phyloP scores from a whole-genome alignment of 305 asterid species.

The Withania somnifera region DNA sequence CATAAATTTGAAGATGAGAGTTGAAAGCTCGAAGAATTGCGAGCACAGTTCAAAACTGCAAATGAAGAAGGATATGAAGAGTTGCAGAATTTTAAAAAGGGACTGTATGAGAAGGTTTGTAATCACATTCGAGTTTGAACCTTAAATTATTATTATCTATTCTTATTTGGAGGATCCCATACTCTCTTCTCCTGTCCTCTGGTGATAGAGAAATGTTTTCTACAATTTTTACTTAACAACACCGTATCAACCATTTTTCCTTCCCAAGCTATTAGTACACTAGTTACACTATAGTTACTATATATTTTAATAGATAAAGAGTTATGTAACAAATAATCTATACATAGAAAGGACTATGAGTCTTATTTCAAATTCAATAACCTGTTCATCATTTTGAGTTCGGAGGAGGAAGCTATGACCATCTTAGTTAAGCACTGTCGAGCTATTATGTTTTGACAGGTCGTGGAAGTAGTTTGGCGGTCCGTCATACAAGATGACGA shows the following conservation, averaged over 20 bases:
- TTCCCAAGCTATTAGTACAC: not conserved
- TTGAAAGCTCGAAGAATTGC: conserved; percentile 49
- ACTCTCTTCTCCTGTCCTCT: not conserved
- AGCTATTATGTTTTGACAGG: too few species aligned
- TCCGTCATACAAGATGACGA: too few species aligned
- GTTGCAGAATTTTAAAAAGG: conserved; percentile 46
- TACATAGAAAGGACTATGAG: too few species aligned
- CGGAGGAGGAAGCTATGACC: too few species aligned
- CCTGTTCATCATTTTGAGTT: too few species aligned
- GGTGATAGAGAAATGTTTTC: not conserved
- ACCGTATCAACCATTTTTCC: not conserved
- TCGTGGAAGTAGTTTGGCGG: too few species aligned
- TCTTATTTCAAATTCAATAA: too few species aligned
- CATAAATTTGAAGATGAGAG: conserved; percentile 48
- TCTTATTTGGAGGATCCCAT: not conserved
- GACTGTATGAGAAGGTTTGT: conserved; percentile 54
- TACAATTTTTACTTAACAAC: not conserved
- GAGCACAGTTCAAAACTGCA: conserved; percentile 52
- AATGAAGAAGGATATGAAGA: conserved; percentile 57
- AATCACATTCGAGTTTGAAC: conserved; percentile 1
- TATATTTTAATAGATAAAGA: too few species aligned
- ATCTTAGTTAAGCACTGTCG: too few species aligned
- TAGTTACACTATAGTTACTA: not conserved
- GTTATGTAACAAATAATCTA: too few species aligned
- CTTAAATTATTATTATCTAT: not conserved